Evolutionary conservation across 2,329 filamentous ascomycete species (phyloP), one percentile per base, ranked within the genome.

Genomic region (Calonectria hawksworthii): DNA sequence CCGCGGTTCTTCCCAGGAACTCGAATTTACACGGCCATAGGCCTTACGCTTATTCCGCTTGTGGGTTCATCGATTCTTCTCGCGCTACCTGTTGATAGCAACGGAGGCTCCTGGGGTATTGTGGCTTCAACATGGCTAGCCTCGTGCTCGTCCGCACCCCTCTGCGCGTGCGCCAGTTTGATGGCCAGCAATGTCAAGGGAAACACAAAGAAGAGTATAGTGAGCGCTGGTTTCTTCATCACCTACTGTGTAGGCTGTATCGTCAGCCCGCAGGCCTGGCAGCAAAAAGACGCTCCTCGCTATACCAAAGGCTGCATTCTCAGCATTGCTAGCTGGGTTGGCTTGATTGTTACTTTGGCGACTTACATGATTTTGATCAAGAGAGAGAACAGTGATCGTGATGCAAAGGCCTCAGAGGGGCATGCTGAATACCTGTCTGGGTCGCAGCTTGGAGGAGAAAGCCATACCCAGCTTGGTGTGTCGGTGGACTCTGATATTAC

Each of bases 111-210:
- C 5, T 82, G 81, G 81, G 80, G 76, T 13, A 77, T 83, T 4
- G 77, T 81, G 4, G 77, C 63, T 10, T 73, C 76, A 21, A 81
- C 80, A 0, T 83, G 82, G 80, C 75, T 83, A 9, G 82, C 77
- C 21, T 61, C 70, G 1, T 78, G 73, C 34, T 77, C 28, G 32
- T 74, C 75, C 28, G 76, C 76, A 11, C 77, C 75, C 2, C 44
- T 82, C 1, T 78, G 78, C 56, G 72, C 75, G 1, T 74, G 75
- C 16, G 77, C 74, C 0, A 74, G 76, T 7, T 75, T 83, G 30
- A 74, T 82, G 61, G 81, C 80, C 1, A 80, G 79, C 9, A 83
- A 83, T 34, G 76, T 83, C 4, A 82, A 82, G 64, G 82, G 82
- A 7, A 83, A 80, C 59, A 83, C 82, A 11, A 83, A 83, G 74